phyloP scores from a whole-genome alignment of 305 asterid genomes.

The Vinca major region DNA sequence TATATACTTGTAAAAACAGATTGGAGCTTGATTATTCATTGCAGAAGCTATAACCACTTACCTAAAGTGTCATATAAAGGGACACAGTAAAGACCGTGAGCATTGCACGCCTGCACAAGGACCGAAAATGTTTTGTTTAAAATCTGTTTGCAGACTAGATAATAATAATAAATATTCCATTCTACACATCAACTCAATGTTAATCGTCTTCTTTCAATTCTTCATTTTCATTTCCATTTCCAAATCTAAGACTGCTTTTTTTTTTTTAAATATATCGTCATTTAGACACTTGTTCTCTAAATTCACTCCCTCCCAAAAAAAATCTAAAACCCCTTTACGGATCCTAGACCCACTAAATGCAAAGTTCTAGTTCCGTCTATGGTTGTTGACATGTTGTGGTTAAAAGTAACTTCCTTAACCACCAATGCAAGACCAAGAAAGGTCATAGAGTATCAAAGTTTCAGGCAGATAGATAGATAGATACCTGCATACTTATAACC shows the following conservation, averaged over 20 bases:
- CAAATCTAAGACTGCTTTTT: neutral
- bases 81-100: slow-evolving; percentile 59
- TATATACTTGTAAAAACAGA: neutral
- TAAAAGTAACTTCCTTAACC: neutral
- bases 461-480: neutral
- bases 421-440: neutral
- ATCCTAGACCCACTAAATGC: too few species aligned
- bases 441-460: neutral
- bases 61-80: slow-evolving; percentile 85
- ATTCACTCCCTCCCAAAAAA: too few species aligned
- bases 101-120: slow-evolving; percentile 71
- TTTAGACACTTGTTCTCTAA: too few species aligned
- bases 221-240: neutral
- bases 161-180: neutral
- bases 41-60: slow-evolving; percentile 12
- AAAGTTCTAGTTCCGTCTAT: too few species aligned
- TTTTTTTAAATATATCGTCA: neutral
- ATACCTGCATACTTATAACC: slow-evolving; percentile 79
- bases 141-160: neutral
- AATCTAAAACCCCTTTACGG: too few species aligned
- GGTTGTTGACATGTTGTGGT: too few species aligned
- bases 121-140: slow-evolving; percentile 5
- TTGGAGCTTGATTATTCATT: neutral
- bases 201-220: neutral
- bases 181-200: neutral